These are phyloP conservation scores for Bertia moriformis DNA, from an alignment of 2,329 filamentous ascomycete genomes.

Conservation along the genomic window DNA sequence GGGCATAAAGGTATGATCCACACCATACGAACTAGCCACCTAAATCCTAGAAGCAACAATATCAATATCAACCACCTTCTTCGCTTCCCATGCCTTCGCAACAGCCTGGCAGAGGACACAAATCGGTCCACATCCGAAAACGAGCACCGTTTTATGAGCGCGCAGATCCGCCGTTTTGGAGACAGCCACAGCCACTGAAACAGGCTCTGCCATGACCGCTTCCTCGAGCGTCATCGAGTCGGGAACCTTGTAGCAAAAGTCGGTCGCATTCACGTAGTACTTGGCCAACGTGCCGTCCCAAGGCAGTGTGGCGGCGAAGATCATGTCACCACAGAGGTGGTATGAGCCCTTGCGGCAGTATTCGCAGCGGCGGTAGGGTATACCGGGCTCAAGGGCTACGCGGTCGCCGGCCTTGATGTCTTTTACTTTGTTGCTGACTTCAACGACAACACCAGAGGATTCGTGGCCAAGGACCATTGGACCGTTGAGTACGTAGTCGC, in stretches of 20 bases:
- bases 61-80: slow-evolving; percentile 29
- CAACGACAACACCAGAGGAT: slow-evolving; percentile 22
- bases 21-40: slow-evolving; percentile 27
- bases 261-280: slow-evolving; percentile 28
- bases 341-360: slow-evolving; percentile 23
- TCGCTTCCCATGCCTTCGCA: slow-evolving; percentile 26
- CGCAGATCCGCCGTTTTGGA: slow-evolving; percentile 22
- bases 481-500: slow-evolving; percentile 24
- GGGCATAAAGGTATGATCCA: slow-evolving; percentile 25
- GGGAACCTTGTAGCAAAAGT: slow-evolving; percentile 30
- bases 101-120: slow-evolving; percentile 29
- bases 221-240: slow-evolving; percentile 29
- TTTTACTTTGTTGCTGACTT: slow-evolving; percentile 22
- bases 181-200: slow-evolving; percentile 33
- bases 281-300: slow-evolving; percentile 31
- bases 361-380: slow-evolving; percentile 26
- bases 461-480: slow-evolving; percentile 33
- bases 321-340: slow-evolving; percentile 23
- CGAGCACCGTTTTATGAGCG: slow-evolving; percentile 24
- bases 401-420: slow-evolving; percentile 25
- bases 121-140: slow-evolving; percentile 35
- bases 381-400: slow-evolving; percentile 31
- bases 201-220: slow-evolving; percentile 34
- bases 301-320: slow-evolving; percentile 33
- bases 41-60: slow-evolving; percentile 22